Evolutionary conservation across 192 early-diverging fungal species (phyloP).

Genomic region (Podila verticillata): DNA sequence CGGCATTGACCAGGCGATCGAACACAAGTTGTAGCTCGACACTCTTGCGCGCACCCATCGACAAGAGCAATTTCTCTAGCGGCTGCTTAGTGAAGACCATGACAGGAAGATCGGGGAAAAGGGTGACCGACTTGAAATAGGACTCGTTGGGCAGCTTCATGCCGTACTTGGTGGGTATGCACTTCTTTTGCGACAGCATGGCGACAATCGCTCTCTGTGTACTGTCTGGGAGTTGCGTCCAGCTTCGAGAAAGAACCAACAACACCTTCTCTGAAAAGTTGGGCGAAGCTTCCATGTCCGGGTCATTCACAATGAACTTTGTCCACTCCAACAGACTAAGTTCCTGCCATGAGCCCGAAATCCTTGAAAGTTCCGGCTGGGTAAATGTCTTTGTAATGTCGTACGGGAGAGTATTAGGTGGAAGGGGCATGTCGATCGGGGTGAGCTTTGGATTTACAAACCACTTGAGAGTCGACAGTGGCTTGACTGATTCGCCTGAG

Average conservation of each 20-base stretch:
- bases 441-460: conserved; percentile 75
- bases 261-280: conserved; percentile 77
- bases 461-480: conserved; percentile 63
- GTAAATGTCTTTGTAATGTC: conserved; percentile 72
- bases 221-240: conserved; percentile 37
- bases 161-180: conserved; percentile 79
- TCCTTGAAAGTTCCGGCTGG: conserved; percentile 62
- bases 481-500: conserved; percentile 46
- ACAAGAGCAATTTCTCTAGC: conserved; percentile 65
- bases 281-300: conserved; percentile 59
- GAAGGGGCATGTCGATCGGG: conserved; percentile 69
- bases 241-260: conserved; percentile 60
- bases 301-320: conserved; percentile 55
- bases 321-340: conserved; percentile 73
- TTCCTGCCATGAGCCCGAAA: conserved; percentile 64
- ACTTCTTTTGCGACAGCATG: conserved; percentile 55
- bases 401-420: conserved; percentile 67
- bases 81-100: conserved; percentile 66
- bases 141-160: conserved; percentile 72
- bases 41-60: conserved; percentile 86
- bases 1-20: conserved; percentile 74
- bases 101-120: conserved; percentile 87
- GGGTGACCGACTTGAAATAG: conserved; percentile 81
- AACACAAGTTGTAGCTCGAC: conserved; percentile 89
- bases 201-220: conserved; percentile 33